phyloP scores from a whole-genome alignment of 371 early-diverging fungal species.

The Mortierella polycephala region DNA sequence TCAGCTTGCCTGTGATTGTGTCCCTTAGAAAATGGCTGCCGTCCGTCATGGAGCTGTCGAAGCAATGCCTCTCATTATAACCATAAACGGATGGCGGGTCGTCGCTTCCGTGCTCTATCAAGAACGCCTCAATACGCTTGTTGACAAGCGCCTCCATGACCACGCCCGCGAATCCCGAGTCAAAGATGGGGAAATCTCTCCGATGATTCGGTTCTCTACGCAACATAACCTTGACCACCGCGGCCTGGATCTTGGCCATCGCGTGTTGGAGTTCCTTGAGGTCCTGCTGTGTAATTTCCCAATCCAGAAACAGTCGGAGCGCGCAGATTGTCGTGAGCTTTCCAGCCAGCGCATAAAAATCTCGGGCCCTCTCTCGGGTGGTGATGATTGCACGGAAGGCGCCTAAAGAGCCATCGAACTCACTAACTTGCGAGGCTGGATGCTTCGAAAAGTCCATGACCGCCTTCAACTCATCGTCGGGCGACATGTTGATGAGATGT shows the following conservation, averaged over 20 bases:
- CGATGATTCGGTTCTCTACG: background rate
- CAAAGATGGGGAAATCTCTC: slow-evolving; percentile 7
- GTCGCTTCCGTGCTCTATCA: slow-evolving; percentile 8
- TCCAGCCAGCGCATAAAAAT: slow-evolving; percentile 28
- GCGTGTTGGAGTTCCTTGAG: slow-evolving; percentile 25
- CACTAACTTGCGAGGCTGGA: slow-evolving; percentile 11
- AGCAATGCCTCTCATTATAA: slow-evolving; percentile 14
- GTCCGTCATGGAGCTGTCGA: background rate
- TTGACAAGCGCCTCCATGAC: slow-evolving; percentile 25
- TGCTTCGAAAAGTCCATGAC: slow-evolving; percentile 16
- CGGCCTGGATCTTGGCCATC: slow-evolving; percentile 15
- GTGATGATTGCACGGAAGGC: slow-evolving; percentile 27
- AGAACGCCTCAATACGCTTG: slow-evolving; percentile 26
- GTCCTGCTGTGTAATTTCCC: slow-evolving; percentile 33
- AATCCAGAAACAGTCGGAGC: slow-evolving; percentile 30
- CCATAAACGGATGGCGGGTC: slow-evolving; percentile 6
- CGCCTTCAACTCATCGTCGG: background rate
- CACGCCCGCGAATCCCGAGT: slow-evolving; percentile 19
- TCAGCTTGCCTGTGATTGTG: slow-evolving; percentile 16
- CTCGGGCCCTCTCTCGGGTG: slow-evolving; percentile 15
- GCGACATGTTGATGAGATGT: slow-evolving; percentile 19
- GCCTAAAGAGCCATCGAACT: slow-evolving; percentile 19
- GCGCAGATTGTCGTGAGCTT: slow-evolving; percentile 17
- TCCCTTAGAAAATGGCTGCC: slow-evolving; percentile 5
- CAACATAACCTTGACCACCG: slow-evolving; percentile 22